These are phyloP conservation scores for Cunninghamia lanceolata DNA, from an alignment of 75 land plant genomes.

Conservation along the genomic window DNA sequence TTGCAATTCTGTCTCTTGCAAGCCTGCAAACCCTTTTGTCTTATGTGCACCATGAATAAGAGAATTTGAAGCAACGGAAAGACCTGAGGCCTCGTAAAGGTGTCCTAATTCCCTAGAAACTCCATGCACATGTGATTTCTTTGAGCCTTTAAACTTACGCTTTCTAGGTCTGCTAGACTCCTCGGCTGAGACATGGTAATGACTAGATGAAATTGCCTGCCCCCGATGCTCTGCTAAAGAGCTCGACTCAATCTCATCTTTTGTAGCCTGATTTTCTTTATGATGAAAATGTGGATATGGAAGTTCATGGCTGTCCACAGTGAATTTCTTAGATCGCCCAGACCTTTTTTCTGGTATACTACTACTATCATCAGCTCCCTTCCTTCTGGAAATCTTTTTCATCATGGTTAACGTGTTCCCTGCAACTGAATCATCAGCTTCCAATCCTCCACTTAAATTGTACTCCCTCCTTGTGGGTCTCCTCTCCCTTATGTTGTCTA, in stretches of 20 bases:
- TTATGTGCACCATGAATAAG: slow-evolving; percentile 27
- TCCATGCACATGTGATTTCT: slow-evolving; percentile 19
- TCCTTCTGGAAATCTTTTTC: not conserved
- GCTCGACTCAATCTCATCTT: slow-evolving; percentile 8
- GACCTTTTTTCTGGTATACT: slow-evolving; percentile 7
- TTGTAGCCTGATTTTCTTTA: slow-evolving; percentile 11
- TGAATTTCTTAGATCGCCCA: slow-evolving; percentile 34
- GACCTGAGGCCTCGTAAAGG: slow-evolving; percentile 20
- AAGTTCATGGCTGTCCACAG: slow-evolving; percentile 32
- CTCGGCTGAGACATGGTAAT: not conserved
- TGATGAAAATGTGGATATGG: slow-evolving; percentile 25
- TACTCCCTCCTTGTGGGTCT: not conserved
- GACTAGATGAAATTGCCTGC: slow-evolving; percentile 9
- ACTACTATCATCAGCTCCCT: not conserved
- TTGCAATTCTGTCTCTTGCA: slow-evolving; percentile 1
- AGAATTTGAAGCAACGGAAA: slow-evolving; percentile 60
- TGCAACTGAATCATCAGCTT: slow-evolving; percentile 4
- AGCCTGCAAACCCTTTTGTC: slow-evolving; percentile 17
- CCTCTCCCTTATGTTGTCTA: not conserved
- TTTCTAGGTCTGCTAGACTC: slow-evolving; percentile 21
- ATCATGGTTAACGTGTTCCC: not conserved
- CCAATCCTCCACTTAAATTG: not conserved
- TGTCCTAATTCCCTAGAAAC: slow-evolving; percentile 21
- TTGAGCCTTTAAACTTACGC: slow-evolving; percentile 36
- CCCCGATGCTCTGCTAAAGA: slow-evolving; percentile 11